phyloP scores from a whole-genome alignment of 2,329 filamentous ascomycete species.

The Coniella lustricola region DNA sequence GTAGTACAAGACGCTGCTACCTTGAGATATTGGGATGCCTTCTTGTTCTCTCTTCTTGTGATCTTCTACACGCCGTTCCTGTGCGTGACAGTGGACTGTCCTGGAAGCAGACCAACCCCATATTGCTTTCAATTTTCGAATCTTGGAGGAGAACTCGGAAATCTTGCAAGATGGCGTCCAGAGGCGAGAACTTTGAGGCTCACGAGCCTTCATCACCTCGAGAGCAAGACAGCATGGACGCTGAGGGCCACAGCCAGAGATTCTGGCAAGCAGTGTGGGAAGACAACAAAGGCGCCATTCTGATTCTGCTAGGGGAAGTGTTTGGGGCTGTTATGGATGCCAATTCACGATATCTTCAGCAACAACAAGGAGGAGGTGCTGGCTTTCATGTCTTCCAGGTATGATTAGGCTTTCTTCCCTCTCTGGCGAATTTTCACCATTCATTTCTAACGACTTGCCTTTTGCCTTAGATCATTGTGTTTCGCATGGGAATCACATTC shows the following conservation, averaged over 20 bases:
- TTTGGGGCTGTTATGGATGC: slow-evolving; percentile 14
- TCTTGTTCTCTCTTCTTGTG: too few relatives aligned
- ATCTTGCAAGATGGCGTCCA: slow-evolving; percentile 1
- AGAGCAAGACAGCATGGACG: background rate
- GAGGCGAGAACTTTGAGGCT: background rate
- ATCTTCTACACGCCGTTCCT: too few relatives aligned
- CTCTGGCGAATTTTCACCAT: background rate
- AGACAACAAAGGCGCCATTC: slow-evolving; percentile 13
- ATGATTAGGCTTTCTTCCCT: background rate
- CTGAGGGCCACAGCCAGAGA: background rate
- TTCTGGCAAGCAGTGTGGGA: slow-evolving; percentile 11
- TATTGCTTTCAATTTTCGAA: too few relatives aligned
- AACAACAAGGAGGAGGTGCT: slow-evolving; percentile 3
- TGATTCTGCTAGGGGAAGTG: slow-evolving; percentile 11
- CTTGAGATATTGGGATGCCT: too few relatives aligned
- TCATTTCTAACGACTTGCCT: too few relatives aligned
- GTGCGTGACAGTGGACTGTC: too few relatives aligned
- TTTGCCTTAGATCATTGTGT: slow-evolving; percentile 7
- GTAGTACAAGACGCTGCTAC: too few relatives aligned
- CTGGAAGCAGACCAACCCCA: too few relatives aligned
- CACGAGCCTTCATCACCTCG: too few relatives aligned
- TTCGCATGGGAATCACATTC: slow-evolving; percentile 13
- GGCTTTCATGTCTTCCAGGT: slow-evolving; percentile 14
- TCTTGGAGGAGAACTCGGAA: background rate
- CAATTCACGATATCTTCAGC: slow-evolving; percentile 12